Base-by-base conservation (phyloP, 352 stramenopile genomes). In the Discostella stelligera region DNA sequence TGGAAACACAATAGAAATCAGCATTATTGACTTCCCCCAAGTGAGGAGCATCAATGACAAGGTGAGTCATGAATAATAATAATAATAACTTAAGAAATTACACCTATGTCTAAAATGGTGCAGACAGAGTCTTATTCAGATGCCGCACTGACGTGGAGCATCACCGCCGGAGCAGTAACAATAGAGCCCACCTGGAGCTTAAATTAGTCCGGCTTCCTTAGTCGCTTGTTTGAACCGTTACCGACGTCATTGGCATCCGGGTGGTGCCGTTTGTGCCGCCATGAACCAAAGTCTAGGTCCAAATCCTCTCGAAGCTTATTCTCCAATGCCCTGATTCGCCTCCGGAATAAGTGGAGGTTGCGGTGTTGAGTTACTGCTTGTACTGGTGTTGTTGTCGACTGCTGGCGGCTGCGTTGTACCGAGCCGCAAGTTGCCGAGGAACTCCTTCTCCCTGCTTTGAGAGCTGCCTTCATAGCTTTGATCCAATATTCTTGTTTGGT, bases 401-500 rank as follows among this genome's bases (percentile, higher is more conserved):
- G 8, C n/a, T 55, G 49, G 8, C 18, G 2, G 50, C n/a, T 58
- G 18, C 16, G 27, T 6, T 32, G 5, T 32, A 2, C 27, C 27
- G 27, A 32, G 27, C 27, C 2, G 27, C 27, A 5, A n/a, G n/a
- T n/a, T n/a, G n/a, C n/a, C n/a, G n/a, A n/a, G n/a, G n/a, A n/a
- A n/a, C n/a, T n/a, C n/a, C n/a, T n/a, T 58, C 54, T 55, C 11
- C 54, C 54, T 25, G 37, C 66, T 23, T 39, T 27, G 14, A 37
- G 25, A 27, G 65, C 52, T 18, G 52, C 20, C 20, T 65, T 37
- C 30, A 73, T 27, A 25, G 61, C 61, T 18, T n/a, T n/a, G n/a
- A 66, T 54, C 66, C 52, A 74, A 18, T 74, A 74, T 9, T 32
- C 39, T 21, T 74, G 66, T 6, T 65, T 5, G 10, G 64, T 37